These are phyloP conservation scores for Viola pubescens DNA, from an alignment of 441 rosid genomes.

Conservation along the genomic window DNA sequence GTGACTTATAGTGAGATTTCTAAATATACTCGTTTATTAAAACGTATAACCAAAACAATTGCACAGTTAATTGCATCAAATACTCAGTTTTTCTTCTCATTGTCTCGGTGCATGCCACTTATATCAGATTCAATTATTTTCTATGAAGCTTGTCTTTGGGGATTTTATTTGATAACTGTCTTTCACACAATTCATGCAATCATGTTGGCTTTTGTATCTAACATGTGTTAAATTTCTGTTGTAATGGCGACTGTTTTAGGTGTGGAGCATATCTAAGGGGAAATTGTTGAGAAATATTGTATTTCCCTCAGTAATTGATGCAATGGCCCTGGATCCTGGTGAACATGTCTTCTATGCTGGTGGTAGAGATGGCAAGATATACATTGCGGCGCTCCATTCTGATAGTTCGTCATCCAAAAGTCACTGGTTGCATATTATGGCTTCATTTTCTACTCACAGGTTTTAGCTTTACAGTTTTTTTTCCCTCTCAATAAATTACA, in stretches of 20 bases:
- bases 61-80: too few relatives aligned
- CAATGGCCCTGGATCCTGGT: constrained; percentile 73
- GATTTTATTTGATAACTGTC: too few relatives aligned
- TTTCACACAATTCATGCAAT: too few relatives aligned
- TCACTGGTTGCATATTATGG: constrained; percentile 50
- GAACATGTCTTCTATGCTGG: constrained; percentile 87
- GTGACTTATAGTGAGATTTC: too few relatives aligned
- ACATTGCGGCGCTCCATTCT: constrained; percentile 59
- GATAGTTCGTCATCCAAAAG: constrained; percentile 36
- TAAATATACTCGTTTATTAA: too few relatives aligned
- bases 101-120: too few relatives aligned
- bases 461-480: constrained; percentile 8
- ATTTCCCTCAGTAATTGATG: constrained; percentile 68
- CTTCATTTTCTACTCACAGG: constrained; percentile 66
- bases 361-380: constrained; percentile 63
- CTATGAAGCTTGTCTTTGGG: too few relatives aligned
- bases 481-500: not conserved
- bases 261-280: constrained; percentile 73
- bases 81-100: too few relatives aligned
- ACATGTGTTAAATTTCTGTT: not conserved
- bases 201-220: too few relatives aligned
- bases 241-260: constrained; percentile 28
- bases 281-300: constrained; percentile 45
- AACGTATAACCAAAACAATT: too few relatives aligned
- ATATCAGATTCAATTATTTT: too few relatives aligned